Percentiles rank a stretch among this genome's conserved stretches.
Evolutionary conservation across 352 stramenopile genomes (phyloP).

Genomic region (Phytopythium chamaehyphon): DNA sequence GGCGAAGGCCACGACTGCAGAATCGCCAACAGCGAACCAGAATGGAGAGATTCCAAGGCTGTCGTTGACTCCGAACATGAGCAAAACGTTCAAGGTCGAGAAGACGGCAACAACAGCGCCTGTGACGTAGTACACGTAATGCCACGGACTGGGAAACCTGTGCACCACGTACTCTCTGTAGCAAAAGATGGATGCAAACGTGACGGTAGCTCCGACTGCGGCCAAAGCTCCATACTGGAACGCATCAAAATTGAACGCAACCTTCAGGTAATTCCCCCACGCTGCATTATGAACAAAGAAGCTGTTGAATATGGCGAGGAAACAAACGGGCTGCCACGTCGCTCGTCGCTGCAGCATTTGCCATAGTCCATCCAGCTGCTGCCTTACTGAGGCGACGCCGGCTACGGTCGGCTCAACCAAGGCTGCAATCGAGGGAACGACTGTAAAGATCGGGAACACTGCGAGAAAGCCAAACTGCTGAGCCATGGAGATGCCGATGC

Average conservation of each 20-base stretch:
- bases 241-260: constrained; percentile 61
- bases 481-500: constrained; percentile 50
- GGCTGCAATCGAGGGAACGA: constrained; percentile 49
- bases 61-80: constrained; percentile 68
- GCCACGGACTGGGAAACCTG: constrained; percentile 42
- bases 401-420: constrained; percentile 48
- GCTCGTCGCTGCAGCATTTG: constrained; percentile 61
- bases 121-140: constrained; percentile 61
- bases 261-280: constrained; percentile 79
- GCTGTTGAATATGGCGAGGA: constrained; percentile 58
- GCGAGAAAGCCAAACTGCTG: constrained; percentile 64
- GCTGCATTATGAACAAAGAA: constrained; percentile 70
- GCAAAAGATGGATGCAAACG: constrained; percentile 48
- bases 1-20: constrained; percentile 62
- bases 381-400: constrained; percentile 15
- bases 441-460: constrained; percentile 46
- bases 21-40: constrained; percentile 75
- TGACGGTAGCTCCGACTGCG: constrained; percentile 63
- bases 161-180: constrained; percentile 52
- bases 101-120: constrained; percentile 54
- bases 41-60: constrained; percentile 52
- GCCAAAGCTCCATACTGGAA: constrained; percentile 77
- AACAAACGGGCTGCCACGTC: constrained; percentile 74
- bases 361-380: constrained; percentile 44
- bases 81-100: constrained; percentile 65